Evolutionary conservation across 257 asterid species (phyloP), one percentile per base, ranked within the genome.

Genomic region (Rhazya stricta): DNA sequence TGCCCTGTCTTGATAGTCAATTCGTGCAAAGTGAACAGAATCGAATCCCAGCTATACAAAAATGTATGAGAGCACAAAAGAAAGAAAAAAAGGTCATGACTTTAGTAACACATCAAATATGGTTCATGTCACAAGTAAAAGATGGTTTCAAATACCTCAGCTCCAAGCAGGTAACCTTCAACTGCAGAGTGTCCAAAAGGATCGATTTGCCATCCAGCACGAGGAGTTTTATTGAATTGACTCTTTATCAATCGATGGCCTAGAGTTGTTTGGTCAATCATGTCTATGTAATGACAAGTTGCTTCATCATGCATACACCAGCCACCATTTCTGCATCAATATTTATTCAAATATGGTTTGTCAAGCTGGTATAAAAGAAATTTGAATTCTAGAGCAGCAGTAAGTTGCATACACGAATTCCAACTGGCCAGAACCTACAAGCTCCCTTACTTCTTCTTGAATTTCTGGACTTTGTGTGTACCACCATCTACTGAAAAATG

Each of bases 291-390:
- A 83, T 93, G 97, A 48, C 82, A 74, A 18, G 97, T 69, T 73
- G 98, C 97, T 81, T 93, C 98, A 77, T 93, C 98, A 69, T 93
- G 98, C 98, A 93, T 93, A 75, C 98, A 93, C 98, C 97, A 89
- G 50, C 98, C 98, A 6, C 97, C 98, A 50, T 93, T 93, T 81
- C 97, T 92, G 85, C 85, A 82, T 41, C 79, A 62, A 19, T 46
- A 29, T 25, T 46, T 12, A 21, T 18, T 79, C 51, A 43, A 54
- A 32, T 51, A 51, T 69, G 51, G 48, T 62, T 67, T 41, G 41
- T 46, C 10, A 71, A 66, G 51, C 41, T 48, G 41, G 34, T 43
- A 11, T 7, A 37, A 53, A 46, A 39, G 46, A 10, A 76, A 36
- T 6, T 13, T 74, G 39, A 69, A 29, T 45, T 42, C 39, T 3